phyloP scores from a whole-genome alignment of 495 filamentous ascomycete species.

The Antarctomyces pellizariae region DNA sequence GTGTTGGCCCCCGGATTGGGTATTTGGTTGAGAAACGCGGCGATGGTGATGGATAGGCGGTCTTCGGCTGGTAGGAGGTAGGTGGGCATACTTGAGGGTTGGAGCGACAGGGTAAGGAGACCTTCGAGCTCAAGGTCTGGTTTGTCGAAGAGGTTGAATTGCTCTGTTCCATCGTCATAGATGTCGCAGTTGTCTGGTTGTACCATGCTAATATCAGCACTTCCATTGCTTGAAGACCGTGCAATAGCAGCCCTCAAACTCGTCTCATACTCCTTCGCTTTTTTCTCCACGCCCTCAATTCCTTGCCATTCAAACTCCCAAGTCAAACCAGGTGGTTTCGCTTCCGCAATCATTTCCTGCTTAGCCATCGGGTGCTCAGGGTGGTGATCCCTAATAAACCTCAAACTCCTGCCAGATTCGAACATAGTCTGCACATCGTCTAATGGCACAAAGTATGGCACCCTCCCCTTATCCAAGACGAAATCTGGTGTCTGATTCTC shows the following conservation, averaged over 20 bases:
- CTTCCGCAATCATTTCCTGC: conserved; percentile 18
- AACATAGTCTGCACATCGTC: conserved; percentile 44
- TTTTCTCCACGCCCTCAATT: conserved; percentile 35
- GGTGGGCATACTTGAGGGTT: conserved; percentile 3
- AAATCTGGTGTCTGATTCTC: conserved; percentile 31
- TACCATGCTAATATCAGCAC: background rate
- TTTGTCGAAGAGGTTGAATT: background rate
- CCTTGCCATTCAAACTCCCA: conserved; percentile 62
- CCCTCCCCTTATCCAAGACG: conserved; percentile 29
- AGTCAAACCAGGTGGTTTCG: conserved; percentile 30
- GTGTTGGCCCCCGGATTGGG: conserved; percentile 2
- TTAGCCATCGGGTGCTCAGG: conserved; percentile 53
- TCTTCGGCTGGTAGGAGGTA: too few species aligned
- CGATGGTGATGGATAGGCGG: too few species aligned
- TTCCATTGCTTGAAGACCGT: conserved; percentile 3
- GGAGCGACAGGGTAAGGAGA: background rate
- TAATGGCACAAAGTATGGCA: conserved; percentile 40
- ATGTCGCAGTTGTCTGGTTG: too few species aligned
- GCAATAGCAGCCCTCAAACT: conserved; percentile 21
- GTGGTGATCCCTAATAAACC: conserved; percentile 47
- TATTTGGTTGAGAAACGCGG: too few species aligned
- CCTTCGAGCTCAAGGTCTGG: conserved; percentile 4
- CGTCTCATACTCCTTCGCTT: conserved; percentile 37
- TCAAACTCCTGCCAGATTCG: conserved; percentile 55
- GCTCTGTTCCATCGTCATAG: too few species aligned